Evolutionary conservation across 306 rosid genomes (phyloP).

Genomic region (Vicia sativa): DNA sequence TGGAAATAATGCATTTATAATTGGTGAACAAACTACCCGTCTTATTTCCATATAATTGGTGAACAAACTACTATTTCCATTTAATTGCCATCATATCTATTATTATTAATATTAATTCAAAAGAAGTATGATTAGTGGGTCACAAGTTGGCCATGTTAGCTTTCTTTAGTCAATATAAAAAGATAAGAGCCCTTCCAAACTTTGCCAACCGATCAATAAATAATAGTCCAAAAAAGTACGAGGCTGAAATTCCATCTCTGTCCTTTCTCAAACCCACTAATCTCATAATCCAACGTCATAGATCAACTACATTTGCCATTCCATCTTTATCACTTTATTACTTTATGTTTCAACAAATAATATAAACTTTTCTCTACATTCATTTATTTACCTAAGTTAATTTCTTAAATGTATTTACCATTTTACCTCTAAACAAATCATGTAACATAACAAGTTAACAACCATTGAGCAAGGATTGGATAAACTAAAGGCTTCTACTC

Average conservation of each 20-base stretch:
- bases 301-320: not conserved
- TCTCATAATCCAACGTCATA: constrained; percentile 15
- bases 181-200: constrained; percentile 25
- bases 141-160: constrained; percentile 21
- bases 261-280: not conserved
- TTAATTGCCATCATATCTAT: not conserved
- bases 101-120: not conserved
- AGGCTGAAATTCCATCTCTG: constrained; percentile 29
- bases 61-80: constrained; percentile 1
- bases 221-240: constrained; percentile 17
- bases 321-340: constrained; percentile 10
- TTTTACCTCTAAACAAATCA: not conserved
- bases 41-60: not conserved
- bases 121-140: constrained; percentile 38
- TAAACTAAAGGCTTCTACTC: not conserved
- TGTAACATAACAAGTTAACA: no score
- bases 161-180: constrained; percentile 29
- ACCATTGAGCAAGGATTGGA: not conserved
- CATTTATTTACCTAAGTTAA: no score
- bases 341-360: constrained; percentile 1
- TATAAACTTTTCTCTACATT: no score
- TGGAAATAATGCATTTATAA: not conserved
- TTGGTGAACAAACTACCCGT: constrained; percentile 21
- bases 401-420: not conserved
- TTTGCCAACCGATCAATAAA: constrained; percentile 37